These are phyloP conservation scores for Wickerhamomyces kurtzmanii DNA, from an alignment of 805 yeast species.

Conservation along the genomic window DNA sequence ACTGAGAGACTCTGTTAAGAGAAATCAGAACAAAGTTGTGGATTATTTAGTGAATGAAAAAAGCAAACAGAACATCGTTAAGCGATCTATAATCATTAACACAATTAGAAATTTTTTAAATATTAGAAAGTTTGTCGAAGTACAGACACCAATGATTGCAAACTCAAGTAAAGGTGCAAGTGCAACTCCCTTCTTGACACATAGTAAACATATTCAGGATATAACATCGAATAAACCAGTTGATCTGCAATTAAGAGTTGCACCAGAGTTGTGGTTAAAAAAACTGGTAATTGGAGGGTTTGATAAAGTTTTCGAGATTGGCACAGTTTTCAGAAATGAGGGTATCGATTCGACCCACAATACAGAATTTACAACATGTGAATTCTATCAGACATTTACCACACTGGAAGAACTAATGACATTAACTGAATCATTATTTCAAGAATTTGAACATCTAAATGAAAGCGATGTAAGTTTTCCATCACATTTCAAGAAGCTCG, in stretches of 20 bases:
- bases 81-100: slow-evolving; percentile 46
- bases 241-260: slow-evolving; percentile 63
- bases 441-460: slow-evolving; percentile 20
- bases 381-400: slow-evolving; percentile 72
- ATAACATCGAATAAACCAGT: slow-evolving; percentile 10
- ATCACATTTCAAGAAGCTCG: slow-evolving; percentile 32
- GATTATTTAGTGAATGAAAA: slow-evolving; percentile 56
- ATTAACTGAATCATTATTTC: slow-evolving; percentile 51
- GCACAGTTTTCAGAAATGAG: slow-evolving; percentile 81
- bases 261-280: slow-evolving; percentile 94
- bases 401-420: slow-evolving; percentile 56
- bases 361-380: slow-evolving; percentile 89
- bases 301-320: slow-evolving; percentile 81
- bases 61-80: slow-evolving; percentile 33
- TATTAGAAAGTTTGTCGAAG: slow-evolving; percentile 56
- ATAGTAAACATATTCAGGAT: slow-evolving; percentile 21
- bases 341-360: slow-evolving; percentile 90
- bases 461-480: slow-evolving; percentile 4
- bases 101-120: slow-evolving; percentile 50
- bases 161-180: slow-evolving; percentile 79
- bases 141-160: slow-evolving; percentile 80
- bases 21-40: slow-evolving; percentile 60
- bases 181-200: slow-evolving; percentile 78
- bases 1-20: slow-evolving; percentile 41
- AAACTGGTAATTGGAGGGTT: slow-evolving; percentile 75